These are phyloP conservation scores for Ceratobasidium sp. DNA, from an alignment of 1,284 basidiomycete genomes.

Conservation along the genomic window DNA sequence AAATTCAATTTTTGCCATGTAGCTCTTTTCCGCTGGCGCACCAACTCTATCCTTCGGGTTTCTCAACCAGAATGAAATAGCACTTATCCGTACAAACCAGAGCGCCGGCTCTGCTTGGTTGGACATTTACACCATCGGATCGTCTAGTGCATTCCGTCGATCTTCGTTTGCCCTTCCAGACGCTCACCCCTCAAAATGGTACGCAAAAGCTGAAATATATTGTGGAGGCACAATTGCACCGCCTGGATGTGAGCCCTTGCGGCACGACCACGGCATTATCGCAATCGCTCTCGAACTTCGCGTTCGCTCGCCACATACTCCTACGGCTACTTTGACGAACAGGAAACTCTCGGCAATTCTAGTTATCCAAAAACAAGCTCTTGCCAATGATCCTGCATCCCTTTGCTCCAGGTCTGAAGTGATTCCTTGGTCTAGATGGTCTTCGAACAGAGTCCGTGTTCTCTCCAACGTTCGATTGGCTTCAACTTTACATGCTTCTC, in stretches of 20 bases:
- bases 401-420: not conserved
- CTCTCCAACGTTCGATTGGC: conserved; percentile 3
- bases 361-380: conserved; percentile 5
- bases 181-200: conserved; percentile 33
- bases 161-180: conserved; percentile 30
- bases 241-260: not conserved
- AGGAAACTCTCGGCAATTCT: conserved; percentile 7
- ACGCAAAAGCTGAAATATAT: conserved; percentile 20
- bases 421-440: conserved; percentile 29
- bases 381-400: not conserved
- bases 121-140: conserved; percentile 1
- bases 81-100: conserved; percentile 12
- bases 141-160: not conserved
- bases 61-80: conserved; percentile 5
- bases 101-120: conserved; percentile 11
- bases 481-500: not conserved
- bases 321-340: not conserved
- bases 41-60: conserved; percentile 11
- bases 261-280: not conserved
- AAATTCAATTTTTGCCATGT: not conserved
- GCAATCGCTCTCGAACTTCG: conserved; percentile 18
- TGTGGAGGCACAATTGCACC: not conserved
- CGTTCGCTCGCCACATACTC: conserved; percentile 9
- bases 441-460: conserved; percentile 5
- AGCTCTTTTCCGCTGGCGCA: conserved; percentile 6